These are phyloP conservation scores for Actinomortierella ambigua DNA, from an alignment of 371 early-diverging fungal species.

Conservation along the genomic window DNA sequence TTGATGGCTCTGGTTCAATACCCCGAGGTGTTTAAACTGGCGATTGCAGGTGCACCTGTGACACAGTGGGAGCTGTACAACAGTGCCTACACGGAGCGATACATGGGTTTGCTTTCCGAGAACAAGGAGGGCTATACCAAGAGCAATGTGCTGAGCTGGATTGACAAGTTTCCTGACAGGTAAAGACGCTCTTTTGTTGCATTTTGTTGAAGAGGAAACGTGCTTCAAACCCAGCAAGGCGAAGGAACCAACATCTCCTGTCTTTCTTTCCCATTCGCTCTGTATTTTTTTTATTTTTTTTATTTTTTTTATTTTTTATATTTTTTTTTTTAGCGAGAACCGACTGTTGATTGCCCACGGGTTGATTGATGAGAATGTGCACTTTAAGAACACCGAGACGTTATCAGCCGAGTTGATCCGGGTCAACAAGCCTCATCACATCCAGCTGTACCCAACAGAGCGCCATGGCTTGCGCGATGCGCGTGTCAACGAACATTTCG, in stretches of 20 bases:
- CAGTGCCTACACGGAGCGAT: conserved; percentile 82
- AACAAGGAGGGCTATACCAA: conserved; percentile 56
- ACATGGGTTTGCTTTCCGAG: conserved; percentile 67
- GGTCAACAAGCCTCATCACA: conserved; percentile 61
- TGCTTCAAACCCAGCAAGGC: too few relatives aligned
- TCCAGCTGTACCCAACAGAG: conserved; percentile 76
- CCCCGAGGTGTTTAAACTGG: conserved; percentile 67
- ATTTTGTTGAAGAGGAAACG: too few relatives aligned
- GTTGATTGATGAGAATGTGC: conserved; percentile 84
- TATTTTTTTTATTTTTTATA: not conserved
- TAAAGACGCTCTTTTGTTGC: conserved; percentile 27
- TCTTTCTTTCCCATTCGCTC: too few relatives aligned
- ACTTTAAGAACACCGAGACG: conserved; percentile 68
- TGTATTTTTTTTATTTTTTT: conserved; percentile 2
- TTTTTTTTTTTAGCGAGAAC: conserved; percentile 50
- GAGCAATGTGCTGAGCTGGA: conserved; percentile 60
- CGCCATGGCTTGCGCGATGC: conserved; percentile 77
- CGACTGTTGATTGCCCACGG: conserved; percentile 80
- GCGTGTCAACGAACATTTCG: conserved; percentile 79
- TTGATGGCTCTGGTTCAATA: conserved; percentile 72
- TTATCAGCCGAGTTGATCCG: conserved; percentile 64
- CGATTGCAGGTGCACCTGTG: conserved; percentile 83
- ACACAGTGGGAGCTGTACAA: conserved; percentile 78
- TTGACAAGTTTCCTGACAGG: conserved; percentile 66
- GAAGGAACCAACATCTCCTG: too few relatives aligned